A percentile compares a stretch with the other conserved stretches of the same genome.
phyloP scores from a whole-genome alignment of 768 basidiomycete species.

The Agrocybe praecox region DNA sequence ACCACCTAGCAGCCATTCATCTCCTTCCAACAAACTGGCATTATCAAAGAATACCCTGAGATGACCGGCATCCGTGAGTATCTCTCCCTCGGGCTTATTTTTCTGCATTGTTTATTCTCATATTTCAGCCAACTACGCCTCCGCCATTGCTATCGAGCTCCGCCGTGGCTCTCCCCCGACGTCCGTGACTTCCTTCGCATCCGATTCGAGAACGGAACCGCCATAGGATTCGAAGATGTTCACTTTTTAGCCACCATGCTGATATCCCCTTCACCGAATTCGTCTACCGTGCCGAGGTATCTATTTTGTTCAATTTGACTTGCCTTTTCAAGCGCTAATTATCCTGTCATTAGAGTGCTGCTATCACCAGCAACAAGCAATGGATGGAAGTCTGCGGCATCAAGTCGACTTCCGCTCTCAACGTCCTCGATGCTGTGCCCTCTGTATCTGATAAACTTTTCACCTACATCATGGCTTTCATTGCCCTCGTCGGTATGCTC shows the following conservation, averaged over 20 bases:
- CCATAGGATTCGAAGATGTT: conserved; percentile 60
- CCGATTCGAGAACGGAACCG: conserved; percentile 85
- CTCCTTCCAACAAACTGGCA: conserved; percentile 79
- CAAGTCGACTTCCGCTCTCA: conserved; percentile 21
- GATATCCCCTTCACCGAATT: conserved; percentile 86
- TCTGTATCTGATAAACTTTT: conserved; percentile 30
- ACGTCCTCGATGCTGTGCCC: conserved; percentile 25
- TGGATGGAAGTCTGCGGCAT: conserved; percentile 50
- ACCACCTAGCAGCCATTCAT: conserved; percentile 92
- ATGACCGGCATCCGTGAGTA: conserved; percentile 66
- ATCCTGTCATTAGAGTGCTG: conserved; percentile 38
- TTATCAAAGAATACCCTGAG: conserved; percentile 57
- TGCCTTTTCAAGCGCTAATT: not conserved
- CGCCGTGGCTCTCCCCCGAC: conserved; percentile 76
- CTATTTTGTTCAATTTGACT: conserved; percentile 13
- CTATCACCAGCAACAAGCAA: conserved; percentile 57
- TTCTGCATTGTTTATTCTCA: not conserved
- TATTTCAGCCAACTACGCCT: conserved; percentile 67
- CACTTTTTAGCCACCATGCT: conserved; percentile 72
- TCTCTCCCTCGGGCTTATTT: not conserved
- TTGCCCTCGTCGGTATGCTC: conserved; percentile 37
- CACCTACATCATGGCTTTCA: conserved; percentile 38
- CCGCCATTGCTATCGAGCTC: conserved; percentile 79
- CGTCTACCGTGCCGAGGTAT: conserved; percentile 79
- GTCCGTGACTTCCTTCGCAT: conserved; percentile 81